Conservation (phyloP, 2,329 filamentous ascomycete species). For the Aspergillus glaucus region DNA sequence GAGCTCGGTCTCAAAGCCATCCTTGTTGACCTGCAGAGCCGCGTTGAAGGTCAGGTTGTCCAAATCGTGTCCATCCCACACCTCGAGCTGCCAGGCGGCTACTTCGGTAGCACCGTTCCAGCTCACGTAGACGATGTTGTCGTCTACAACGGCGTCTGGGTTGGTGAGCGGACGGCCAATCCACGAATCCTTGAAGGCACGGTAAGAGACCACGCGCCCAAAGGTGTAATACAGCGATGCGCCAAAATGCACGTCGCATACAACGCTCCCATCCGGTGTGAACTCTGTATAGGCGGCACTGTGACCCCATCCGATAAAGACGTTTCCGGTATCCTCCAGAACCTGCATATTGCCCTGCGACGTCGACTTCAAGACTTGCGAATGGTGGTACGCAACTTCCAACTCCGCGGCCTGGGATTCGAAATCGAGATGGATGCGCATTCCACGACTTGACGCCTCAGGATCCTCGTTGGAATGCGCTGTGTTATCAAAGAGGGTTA, state of each 20-base stretch:
- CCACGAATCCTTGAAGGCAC: slow-evolving; percentile 51
- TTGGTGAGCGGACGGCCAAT: slow-evolving; percentile 41
- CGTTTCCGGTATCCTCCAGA: slow-evolving; percentile 38
- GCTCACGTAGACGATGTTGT: slow-evolving; percentile 31
- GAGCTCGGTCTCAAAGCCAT: slow-evolving; percentile 27
- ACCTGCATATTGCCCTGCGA: slow-evolving; percentile 40
- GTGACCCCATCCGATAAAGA: slow-evolving; percentile 47
- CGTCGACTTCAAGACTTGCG: slow-evolving; percentile 29
- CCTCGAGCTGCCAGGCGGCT: slow-evolving; percentile 23
- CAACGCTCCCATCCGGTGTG: slow-evolving; percentile 41
- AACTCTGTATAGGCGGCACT: slow-evolving; percentile 47
- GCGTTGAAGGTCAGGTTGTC: slow-evolving; percentile 9
- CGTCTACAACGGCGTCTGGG: slow-evolving; percentile 18
- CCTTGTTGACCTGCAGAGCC: slow-evolving; percentile 15
- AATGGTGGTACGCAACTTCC: slow-evolving; percentile 32
- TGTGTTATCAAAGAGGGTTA: slow-evolving; percentile 38
- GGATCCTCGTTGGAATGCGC: slow-evolving; percentile 15
- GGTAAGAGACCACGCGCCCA: slow-evolving; percentile 46
- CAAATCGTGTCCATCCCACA: slow-evolving; percentile 9
- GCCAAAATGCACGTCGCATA: slow-evolving; percentile 50
- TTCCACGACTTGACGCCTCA: slow-evolving; percentile 36
- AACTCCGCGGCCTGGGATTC: slow-evolving; percentile 35
- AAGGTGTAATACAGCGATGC: slow-evolving; percentile 28
- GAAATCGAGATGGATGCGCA: slow-evolving; percentile 36
- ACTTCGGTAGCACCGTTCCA: slow-evolving; percentile 45